Evolutionary conservation across 1,139 yeast species (phyloP).

Genomic region (Meyerozyma elateridarum): DNA sequence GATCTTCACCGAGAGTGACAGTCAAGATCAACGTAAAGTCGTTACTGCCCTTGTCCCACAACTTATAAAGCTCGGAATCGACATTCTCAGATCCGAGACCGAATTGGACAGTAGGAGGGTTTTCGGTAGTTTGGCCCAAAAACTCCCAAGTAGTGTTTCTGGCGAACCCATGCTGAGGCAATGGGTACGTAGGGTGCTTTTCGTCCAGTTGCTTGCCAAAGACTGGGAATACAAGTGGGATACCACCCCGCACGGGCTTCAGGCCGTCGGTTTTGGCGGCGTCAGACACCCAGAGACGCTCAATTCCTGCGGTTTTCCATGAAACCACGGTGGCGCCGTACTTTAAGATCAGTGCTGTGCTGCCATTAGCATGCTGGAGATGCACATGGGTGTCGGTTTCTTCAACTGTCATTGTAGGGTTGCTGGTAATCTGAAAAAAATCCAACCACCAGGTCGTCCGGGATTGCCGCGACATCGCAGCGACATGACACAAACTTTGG

Average conservation of each 20-base stretch:
- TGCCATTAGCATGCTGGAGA: conserved; percentile 50
- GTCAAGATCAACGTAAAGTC: conserved; percentile 79
- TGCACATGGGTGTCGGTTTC: conserved; percentile 62
- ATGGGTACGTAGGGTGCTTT: conserved; percentile 34
- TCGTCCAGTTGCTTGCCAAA: conserved; percentile 65
- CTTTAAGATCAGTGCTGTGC: conserved; percentile 60
- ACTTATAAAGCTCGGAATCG: conserved; percentile 53
- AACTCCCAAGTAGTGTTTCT: conserved; percentile 89
- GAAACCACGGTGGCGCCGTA: conserved; percentile 87
- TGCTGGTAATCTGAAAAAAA: neutral
- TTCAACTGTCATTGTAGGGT: conserved; percentile 48
- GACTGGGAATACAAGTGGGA: conserved; percentile 92
- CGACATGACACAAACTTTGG: conserved; percentile 5
- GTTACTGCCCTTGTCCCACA: conserved; percentile 45
- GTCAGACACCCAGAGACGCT: conserved; percentile 59
- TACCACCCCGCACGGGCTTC: conserved; percentile 94
- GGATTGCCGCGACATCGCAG: conserved; percentile 3
- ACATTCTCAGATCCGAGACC: conserved; percentile 85
- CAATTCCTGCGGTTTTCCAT: conserved; percentile 66
- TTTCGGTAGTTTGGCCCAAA: conserved; percentile 65
- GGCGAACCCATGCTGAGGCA: conserved; percentile 97
- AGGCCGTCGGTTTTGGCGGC: conserved; percentile 86
- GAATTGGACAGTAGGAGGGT: conserved; percentile 71
- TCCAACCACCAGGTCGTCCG: neutral
- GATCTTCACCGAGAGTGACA: conserved; percentile 49